A percentile compares a stretch with the other conserved stretches of the same genome.
These are phyloP conservation scores for Iris pallida DNA, from an alignment of 116 monocot species.

Conservation along the genomic window DNA sequence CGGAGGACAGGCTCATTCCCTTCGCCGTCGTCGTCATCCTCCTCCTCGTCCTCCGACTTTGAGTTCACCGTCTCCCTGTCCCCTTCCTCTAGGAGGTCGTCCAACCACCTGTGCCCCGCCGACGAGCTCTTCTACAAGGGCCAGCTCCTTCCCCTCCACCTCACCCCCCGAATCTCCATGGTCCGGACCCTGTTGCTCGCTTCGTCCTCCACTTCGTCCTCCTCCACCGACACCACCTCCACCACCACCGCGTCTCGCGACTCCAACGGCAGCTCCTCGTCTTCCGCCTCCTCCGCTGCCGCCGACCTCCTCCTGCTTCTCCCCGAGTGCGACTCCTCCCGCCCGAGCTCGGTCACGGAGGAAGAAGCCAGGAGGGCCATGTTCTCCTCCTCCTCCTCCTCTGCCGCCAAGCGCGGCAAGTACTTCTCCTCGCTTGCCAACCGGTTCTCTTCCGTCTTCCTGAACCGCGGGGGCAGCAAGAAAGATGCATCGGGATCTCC, in stretches of 20 bases:
- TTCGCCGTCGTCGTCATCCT: slow-evolving; percentile 8
- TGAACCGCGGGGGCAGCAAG: slow-evolving; percentile 20
- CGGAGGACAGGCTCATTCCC: neutral
- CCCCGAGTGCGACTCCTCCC: neutral
- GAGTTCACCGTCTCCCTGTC: slow-evolving; percentile 34
- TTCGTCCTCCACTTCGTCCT: slow-evolving; percentile 7
- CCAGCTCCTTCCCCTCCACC: slow-evolving; percentile 57
- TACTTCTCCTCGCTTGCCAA: slow-evolving; percentile 23
- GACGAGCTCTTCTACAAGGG: slow-evolving; percentile 61
- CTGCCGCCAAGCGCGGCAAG: slow-evolving; percentile 13
- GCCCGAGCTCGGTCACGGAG: neutral
- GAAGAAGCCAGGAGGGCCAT: neutral
- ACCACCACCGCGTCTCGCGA: neutral
- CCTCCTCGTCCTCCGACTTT: slow-evolving; percentile 46
- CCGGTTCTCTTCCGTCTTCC: neutral
- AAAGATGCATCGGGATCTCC: slow-evolving; percentile 20
- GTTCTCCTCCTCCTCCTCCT: neutral
- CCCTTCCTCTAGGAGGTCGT: slow-evolving; percentile 6
- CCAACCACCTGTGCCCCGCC: slow-evolving; percentile 33
- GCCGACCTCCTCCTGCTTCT: neutral
- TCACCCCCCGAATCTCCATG: slow-evolving; percentile 8
- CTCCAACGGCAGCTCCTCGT: neutral
- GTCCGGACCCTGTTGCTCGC: slow-evolving; percentile 6
- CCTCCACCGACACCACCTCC: slow-evolving; percentile 19
- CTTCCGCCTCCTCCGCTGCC: neutral